Conservation (phyloP, 495 filamentous ascomycete species). For the Friedmanniomyces simplex region DNA sequence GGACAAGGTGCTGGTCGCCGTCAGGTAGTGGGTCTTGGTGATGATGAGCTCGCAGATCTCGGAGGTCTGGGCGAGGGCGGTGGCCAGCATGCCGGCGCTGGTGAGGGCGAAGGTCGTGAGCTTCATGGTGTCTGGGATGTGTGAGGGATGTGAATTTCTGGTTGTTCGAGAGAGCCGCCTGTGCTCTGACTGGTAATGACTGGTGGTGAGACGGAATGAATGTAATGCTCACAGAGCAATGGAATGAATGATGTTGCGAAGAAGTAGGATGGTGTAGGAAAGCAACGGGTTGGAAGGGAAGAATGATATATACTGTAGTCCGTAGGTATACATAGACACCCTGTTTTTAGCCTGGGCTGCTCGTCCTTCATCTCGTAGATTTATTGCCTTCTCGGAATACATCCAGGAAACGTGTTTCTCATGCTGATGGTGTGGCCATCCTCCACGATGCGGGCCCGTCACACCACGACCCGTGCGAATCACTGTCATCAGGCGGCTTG, state of each 20-base stretch:
- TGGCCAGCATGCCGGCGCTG: not conserved
- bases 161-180: not conserved
- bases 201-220: not conserved
- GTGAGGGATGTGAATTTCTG: not conserved
- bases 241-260: not conserved
- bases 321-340: not conserved
- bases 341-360: not conserved
- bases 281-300: not conserved
- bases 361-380: not conserved
- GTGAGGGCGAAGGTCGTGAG: not conserved
- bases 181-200: not conserved
- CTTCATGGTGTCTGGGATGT: conserved; percentile 2
- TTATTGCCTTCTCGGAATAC: not conserved
- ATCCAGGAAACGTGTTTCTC: not conserved
- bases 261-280: not conserved
- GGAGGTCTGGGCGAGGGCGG: not conserved
- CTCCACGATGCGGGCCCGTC: not conserved
- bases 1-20: conserved; percentile 4
- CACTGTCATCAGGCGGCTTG: not conserved
- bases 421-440: not conserved
- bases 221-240: conserved; percentile 5
- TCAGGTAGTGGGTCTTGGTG: conserved; percentile 2
- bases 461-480: not conserved
- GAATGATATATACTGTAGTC: not conserved
- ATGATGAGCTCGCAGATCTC: conserved; percentile 7